Conservation (phyloP, 176 grass and related monocot species). For the Zoysia pacifica region DNA sequence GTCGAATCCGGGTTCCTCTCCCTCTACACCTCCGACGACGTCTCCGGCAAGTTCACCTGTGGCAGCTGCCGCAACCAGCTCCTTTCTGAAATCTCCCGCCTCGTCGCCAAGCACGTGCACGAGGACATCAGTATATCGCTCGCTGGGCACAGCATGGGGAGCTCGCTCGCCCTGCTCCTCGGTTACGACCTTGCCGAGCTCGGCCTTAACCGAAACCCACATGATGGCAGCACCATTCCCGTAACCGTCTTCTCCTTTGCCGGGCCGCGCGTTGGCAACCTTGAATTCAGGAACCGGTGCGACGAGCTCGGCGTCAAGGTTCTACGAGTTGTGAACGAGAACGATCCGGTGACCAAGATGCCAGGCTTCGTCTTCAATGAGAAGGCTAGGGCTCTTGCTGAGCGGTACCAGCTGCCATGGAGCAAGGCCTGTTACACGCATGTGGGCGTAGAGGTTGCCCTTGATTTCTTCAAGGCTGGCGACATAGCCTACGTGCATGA, state of each 20-base stretch:
- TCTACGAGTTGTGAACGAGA: constrained; percentile 60
- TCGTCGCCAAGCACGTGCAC: constrained; percentile 42
- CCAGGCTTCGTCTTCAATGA: constrained; percentile 71
- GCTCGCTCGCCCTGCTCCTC: constrained; percentile 70
- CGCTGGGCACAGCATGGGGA: constrained; percentile 85
- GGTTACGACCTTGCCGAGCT: constrained; percentile 81
- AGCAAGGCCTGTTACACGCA: constrained; percentile 68
- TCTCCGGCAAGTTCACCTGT: constrained; percentile 43
- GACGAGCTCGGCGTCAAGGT: constrained; percentile 79
- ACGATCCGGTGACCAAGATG: constrained; percentile 74
- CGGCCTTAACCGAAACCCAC: constrained; percentile 34
- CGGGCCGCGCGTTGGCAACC: constrained; percentile 67
- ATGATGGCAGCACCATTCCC: constrained; percentile 34
- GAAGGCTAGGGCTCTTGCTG: constrained; percentile 38
- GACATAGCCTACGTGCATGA: constrained; percentile 61
- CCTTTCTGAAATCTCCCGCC: constrained; percentile 49
- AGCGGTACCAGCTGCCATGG: constrained; percentile 54
- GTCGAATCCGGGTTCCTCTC: constrained; percentile 73
- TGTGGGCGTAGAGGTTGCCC: constrained; percentile 63
- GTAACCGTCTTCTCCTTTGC: constrained; percentile 80
- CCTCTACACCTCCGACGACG: constrained; percentile 77
- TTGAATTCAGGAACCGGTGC: constrained; percentile 63
- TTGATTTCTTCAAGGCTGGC: constrained; percentile 65
- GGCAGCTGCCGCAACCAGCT: constrained; percentile 74
- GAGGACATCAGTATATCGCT: constrained; percentile 69